A percentile compares a stretch with the other conserved stretches of the same genome.
phyloP scores from a whole-genome alignment of 192 early-diverging fungal genomes.

The Mortierella alpina region DNA sequence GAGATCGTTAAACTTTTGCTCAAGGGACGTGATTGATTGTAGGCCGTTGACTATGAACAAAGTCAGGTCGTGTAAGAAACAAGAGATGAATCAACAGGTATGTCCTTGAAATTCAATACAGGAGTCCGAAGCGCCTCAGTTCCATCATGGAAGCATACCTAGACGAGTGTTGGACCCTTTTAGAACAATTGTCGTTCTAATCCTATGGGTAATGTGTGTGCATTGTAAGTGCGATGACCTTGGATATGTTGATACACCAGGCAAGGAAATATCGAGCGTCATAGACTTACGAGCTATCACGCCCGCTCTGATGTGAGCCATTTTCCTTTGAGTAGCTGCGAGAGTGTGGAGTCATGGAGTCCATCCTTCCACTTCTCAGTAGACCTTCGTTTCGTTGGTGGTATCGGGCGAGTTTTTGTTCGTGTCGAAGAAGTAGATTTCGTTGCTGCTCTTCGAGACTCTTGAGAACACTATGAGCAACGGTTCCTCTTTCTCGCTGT shows the following conservation, averaged over 20 bases:
- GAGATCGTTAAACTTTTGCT: slow-evolving; percentile 63
- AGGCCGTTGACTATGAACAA: slow-evolving; percentile 64
- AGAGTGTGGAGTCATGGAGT: slow-evolving; percentile 10
- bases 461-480: slow-evolving; percentile 3
- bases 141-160: slow-evolving; percentile 18
- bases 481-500: slow-evolving; percentile 5
- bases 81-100: background rate
- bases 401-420: slow-evolving; percentile 37
- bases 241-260: background rate
- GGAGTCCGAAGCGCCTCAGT: background rate
- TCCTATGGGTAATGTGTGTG: no score
- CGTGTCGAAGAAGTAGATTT: slow-evolving; percentile 20
- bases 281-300: slow-evolving; percentile 26
- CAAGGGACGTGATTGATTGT: slow-evolving; percentile 62
- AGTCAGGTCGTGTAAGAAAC: background rate
- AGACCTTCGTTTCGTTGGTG: slow-evolving; percentile 22
- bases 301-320: slow-evolving; percentile 17
- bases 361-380: slow-evolving; percentile 23
- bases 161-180: slow-evolving; percentile 49
- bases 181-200: slow-evolving; percentile 20
- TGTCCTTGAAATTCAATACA: background rate
- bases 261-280: background rate
- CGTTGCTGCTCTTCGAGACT: slow-evolving; percentile 23
- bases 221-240: background rate
- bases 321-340: slow-evolving; percentile 21